Conservation (phyloP, 2,329 filamentous ascomycete species). For the Diaporthe nobilis region DNA sequence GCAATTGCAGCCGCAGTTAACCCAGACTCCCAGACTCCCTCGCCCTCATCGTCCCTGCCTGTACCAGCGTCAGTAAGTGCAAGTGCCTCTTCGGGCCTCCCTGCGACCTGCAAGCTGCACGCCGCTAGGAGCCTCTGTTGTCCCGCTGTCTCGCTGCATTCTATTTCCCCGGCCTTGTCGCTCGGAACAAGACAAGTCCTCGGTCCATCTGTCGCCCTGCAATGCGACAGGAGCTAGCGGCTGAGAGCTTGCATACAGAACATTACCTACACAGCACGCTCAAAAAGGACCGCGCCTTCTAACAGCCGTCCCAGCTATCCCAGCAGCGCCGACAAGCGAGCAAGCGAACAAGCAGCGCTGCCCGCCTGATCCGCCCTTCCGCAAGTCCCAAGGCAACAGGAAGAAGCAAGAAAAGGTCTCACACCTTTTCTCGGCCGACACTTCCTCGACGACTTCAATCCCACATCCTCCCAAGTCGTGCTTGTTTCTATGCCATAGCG, state of each 20-base stretch:
- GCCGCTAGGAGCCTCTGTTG: conserved; percentile 29
- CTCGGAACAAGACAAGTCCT: conserved; percentile 23
- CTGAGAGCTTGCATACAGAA: conserved; percentile 24
- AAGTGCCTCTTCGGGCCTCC: background rate
- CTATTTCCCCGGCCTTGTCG: conserved; percentile 24
- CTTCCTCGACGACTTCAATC: conserved; percentile 5
- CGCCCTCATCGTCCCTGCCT: background rate
- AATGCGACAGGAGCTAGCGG: conserved; percentile 34
- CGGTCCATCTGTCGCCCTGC: conserved; percentile 29
- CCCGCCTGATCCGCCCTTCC: conserved; percentile 23
- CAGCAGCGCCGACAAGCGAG: conserved; percentile 19
- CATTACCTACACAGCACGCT: conserved; percentile 1
- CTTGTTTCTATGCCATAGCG: conserved; percentile 14
- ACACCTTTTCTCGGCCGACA: conserved; percentile 3
- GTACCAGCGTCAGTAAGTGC: background rate
- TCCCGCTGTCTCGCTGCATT: conserved; percentile 24
- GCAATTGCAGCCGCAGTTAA: background rate
- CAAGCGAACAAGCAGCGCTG: conserved; percentile 10
- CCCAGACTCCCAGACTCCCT: background rate
- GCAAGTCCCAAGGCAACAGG: background rate
- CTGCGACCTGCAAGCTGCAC: conserved; percentile 20
- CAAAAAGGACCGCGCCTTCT: conserved; percentile 1
- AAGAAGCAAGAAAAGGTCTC: conserved; percentile 27
- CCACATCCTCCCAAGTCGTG: background rate
- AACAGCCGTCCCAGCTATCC: conserved; percentile 32